Evolutionary conservation across 108 stramenopile genomes (phyloP).

Genomic region (Nitzschia inconspicua): DNA sequence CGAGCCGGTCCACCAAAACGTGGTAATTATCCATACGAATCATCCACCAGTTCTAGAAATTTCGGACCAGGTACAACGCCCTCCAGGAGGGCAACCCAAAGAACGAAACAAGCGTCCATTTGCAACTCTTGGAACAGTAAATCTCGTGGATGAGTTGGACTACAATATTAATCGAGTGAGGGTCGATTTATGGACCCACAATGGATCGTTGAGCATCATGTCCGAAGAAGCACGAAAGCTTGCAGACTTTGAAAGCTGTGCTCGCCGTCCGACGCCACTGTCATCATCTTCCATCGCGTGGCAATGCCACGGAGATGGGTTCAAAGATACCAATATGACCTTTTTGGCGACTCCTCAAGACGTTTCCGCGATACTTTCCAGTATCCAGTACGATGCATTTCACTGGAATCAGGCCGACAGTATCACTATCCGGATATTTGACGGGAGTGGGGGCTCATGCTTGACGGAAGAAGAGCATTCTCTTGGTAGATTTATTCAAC

Average conservation of each 20-base stretch:
- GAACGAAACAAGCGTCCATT: constrained; percentile 6
- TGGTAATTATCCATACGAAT: constrained; percentile 19
- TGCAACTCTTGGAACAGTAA: constrained; percentile 4
- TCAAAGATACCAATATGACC: constrained; percentile 26
- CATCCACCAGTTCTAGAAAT: constrained; percentile 14
- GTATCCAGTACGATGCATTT: constrained; percentile 20
- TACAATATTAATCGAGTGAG: constrained; percentile 24
- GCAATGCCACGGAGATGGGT: constrained; percentile 17
- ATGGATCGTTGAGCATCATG: constrained; percentile 21
- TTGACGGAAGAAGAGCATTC: constrained; percentile 5
- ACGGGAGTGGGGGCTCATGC: constrained; percentile 21
- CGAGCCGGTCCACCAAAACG: constrained; percentile 2
- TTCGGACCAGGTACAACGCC: background rate
- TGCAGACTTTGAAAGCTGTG: background rate
- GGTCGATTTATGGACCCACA: constrained; percentile 23
- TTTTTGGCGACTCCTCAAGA: constrained; percentile 21
- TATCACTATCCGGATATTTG: constrained; percentile 13
- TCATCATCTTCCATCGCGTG: background rate
- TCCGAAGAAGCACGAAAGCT: no score
- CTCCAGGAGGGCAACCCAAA: background rate
- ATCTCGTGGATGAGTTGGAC: constrained; percentile 10
- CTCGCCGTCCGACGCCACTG: background rate
- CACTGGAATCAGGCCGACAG: constrained; percentile 23
- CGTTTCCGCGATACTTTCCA: constrained; percentile 19
- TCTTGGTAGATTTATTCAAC: background rate